Base-by-base conservation (phyloP, 2,329 filamentous ascomycete genomes). In the Epichloe uncinata region DNA sequence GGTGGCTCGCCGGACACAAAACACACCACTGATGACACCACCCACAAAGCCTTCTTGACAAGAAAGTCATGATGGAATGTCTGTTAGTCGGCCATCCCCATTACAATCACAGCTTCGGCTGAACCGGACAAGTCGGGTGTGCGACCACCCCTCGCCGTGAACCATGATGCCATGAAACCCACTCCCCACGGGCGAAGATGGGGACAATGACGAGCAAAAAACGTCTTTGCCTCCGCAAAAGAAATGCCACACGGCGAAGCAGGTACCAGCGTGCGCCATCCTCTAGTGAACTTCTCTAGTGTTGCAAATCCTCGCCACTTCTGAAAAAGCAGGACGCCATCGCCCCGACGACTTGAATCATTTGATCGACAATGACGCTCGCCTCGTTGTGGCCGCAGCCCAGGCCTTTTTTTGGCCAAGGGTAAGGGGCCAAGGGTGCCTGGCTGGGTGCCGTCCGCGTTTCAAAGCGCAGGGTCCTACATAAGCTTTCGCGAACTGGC, bases 311-410 rank as follows among this genome's bases (percentile, higher is more conserved):
- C 47, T 48, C n/a, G 26, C 33, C 47, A 16, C 11, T 26, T 48
- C 42, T 36, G 47, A 12, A 13, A 8, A 13, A 8, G n/a, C 26
- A 12, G 37, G 13, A 20, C 22, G 46, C 46, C 38, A 42, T 36
- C 33, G 33, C 22, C 40, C 16, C 5, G 7, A 15, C 6, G 41
- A 16, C 20, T 18, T 38, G 47, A 38, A 35, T 34, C 16, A 13
- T 30, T 16, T 44, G 47, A 49, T 49, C 42, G 47, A 33, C 47
- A 26, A 35, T 40, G 18, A 44, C 33, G 36, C 26, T 44, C 38
- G n/a, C 20, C 26, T 26, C 26, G 26, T 26, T 26, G 26, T 26
- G 26, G 7, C 26, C 26, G 8, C 26, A 7, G 22, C 22, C 7
- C 26, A 26, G 26, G 26, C 26, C 26, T 8, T 26, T 7, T 26